Base-by-base conservation (phyloP, 2,329 filamentous ascomycete genomes). In the Didymella lethalis region DNA sequence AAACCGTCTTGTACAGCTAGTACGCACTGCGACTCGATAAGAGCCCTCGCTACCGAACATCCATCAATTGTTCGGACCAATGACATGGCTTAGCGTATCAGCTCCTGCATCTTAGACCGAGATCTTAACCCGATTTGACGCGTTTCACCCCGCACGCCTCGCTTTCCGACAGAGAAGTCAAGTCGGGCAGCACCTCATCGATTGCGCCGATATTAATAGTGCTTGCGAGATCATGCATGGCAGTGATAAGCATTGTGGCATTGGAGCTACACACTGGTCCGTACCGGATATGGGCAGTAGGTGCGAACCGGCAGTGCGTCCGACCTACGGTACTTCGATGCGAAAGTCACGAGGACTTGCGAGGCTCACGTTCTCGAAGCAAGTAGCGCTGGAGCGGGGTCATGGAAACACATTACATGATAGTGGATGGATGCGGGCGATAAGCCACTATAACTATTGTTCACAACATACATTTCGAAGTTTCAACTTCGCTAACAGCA, bases 331-430 rank as follows among this genome's bases (percentile, higher is more conserved):
- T 52, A 57, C 48, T 43, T 60, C n/a, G 48, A 59, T 53, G 65
- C 63, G 57, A 59, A 58, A 55, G 63, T 68, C 68, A 70, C 64
- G 62, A 64, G 68, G 52, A 34, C 43, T 44, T 41, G 54, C 28
- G 54, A 54, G 58, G 51, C 58, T 63, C 54, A 63, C 62, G 59
- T 63, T 64, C 57, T 57, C 57, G 55, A 54, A 65, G 47, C 48
- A 36, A 44, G 26, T 47, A 61, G 49, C 34, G 45, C 18, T 44
- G 53, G 51, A 64, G 68, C 68, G 68, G 68, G 68, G 68, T 69
- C 50, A 38, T 31, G 28, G 41, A 52, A 43, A 63, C 20, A 54
- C 23, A 40, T 61, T 54, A 56, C 63, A 61, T 48, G 52, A 48
- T 54, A 58, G 46, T 48, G 50, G 26, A 20, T 54, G 59, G 41